These are phyloP conservation scores for Neurospora cerealis DNA, from an alignment of 495 filamentous ascomycete species.

Conservation along the genomic window DNA sequence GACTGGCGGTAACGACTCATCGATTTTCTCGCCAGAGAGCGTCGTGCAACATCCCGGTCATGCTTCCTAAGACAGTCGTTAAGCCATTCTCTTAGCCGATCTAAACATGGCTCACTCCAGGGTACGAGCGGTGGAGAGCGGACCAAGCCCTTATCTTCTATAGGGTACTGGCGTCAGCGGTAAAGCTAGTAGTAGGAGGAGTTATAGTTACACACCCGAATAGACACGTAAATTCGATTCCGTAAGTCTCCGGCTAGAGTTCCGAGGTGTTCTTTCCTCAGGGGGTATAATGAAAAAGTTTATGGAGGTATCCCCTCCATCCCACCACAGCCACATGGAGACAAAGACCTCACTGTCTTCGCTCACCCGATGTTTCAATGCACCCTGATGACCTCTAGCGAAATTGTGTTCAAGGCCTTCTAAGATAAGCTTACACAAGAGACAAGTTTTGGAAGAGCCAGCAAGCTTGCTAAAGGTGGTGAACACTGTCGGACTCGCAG, in stretches of 20 bases:
- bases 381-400: background rate
- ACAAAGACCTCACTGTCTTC: background rate
- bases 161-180: too few species aligned
- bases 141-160: too few species aligned
- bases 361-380: background rate
- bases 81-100: background rate
- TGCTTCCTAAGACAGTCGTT: rapidly evolving
- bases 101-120: background rate
- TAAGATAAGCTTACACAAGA: background rate
- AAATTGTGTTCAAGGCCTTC: background rate
- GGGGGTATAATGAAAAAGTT: background rate
- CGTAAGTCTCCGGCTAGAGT: background rate
- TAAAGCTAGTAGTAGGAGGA: background rate
- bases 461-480: background rate
- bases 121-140: background rate
- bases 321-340: background rate
- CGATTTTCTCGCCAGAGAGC: background rate
- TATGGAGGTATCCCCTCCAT: background rate
- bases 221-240: background rate
- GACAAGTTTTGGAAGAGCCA: background rate
- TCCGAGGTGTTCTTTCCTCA: background rate
- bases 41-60: background rate
- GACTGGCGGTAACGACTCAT: background rate
- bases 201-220: background rate
- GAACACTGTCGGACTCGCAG: too few species aligned